A percentile compares a stretch with the other conserved stretches of the same genome.
These are phyloP conservation scores for Ceratocystiopsis minuta DNA, from an alignment of 2,329 filamentous ascomycete species.

Conservation along the genomic window DNA sequence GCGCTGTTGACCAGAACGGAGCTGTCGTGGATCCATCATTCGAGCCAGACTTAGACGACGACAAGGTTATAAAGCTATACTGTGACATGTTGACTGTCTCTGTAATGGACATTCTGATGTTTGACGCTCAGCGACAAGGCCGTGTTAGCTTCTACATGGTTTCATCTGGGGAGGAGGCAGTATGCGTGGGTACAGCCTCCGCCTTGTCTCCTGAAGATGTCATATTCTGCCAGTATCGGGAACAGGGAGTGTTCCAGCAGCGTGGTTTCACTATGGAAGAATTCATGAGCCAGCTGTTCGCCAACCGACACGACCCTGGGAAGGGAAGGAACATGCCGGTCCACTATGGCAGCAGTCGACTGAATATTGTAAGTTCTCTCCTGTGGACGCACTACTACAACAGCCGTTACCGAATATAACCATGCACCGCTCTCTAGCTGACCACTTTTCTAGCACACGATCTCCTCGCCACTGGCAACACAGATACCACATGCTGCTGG, in stretches of 20 bases:
- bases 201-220: constrained; percentile 73
- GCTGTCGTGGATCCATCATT: constrained; percentile 58
- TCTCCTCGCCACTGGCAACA: constrained; percentile 60
- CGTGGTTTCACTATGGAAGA: constrained; percentile 72
- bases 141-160: constrained; percentile 95
- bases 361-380: constrained; percentile 52
- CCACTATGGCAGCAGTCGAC: constrained; percentile 71
- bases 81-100: constrained; percentile 49
- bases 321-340: constrained; percentile 91
- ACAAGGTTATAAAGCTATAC: constrained; percentile 40
- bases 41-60: constrained; percentile 49
- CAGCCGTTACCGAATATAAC: no score
- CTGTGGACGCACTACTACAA: not conserved
- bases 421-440: not conserved
- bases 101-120: constrained; percentile 96
- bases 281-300: constrained; percentile 92
- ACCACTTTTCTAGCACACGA: constrained; percentile 39
- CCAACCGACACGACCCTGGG: constrained; percentile 65
- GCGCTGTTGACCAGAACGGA: constrained; percentile 79
- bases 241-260: constrained; percentile 79
- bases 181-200: constrained; percentile 74
- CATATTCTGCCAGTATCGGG: constrained; percentile 85
- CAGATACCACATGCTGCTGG: constrained; percentile 67
- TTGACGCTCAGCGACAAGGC: constrained; percentile 92
- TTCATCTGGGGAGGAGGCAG: constrained; percentile 84